Conservation (phyloP, 371 early-diverging fungal genomes). For the Dichotomocladium elegans region DNA sequence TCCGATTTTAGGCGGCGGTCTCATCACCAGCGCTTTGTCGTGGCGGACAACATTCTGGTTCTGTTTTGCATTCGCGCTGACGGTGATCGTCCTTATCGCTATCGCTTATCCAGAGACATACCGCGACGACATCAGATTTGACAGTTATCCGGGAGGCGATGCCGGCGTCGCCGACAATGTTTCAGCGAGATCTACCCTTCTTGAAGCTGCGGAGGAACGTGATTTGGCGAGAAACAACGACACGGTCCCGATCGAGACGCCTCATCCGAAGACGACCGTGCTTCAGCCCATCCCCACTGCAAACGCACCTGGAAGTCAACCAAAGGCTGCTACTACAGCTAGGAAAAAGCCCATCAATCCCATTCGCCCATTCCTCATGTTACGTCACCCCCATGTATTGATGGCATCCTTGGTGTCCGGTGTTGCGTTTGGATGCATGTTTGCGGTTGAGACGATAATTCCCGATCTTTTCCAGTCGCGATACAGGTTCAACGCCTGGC, state of each 20-base stretch:
- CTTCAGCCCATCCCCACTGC: not conserved
- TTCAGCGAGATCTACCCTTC: too few relatives aligned
- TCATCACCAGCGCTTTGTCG: slow-evolving; percentile 26
- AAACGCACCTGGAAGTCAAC: not conserved
- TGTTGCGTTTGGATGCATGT: slow-evolving; percentile 50
- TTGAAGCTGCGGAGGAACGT: not conserved
- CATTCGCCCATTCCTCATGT: slow-evolving; percentile 24
- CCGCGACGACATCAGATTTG: slow-evolving; percentile 26
- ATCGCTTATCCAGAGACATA: slow-evolving; percentile 65
- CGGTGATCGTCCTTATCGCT: slow-evolving; percentile 38
- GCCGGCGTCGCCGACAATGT: too few relatives aligned
- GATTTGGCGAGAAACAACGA: not conserved
- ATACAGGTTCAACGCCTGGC: slow-evolving; percentile 37
- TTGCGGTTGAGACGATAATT: slow-evolving; percentile 41
- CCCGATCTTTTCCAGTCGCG: slow-evolving; percentile 24
- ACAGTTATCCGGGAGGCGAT: too few relatives aligned
- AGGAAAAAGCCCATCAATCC: slow-evolving; percentile 22
- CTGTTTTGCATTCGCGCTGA: slow-evolving; percentile 48
- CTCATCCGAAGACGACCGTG: not conserved
- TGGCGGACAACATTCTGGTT: slow-evolving; percentile 69
- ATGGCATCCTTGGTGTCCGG: slow-evolving; percentile 41
- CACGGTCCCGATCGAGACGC: not conserved
- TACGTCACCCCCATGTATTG: slow-evolving; percentile 47
- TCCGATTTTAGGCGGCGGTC: slow-evolving; percentile 25
- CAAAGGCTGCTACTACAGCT: not conserved